Percentiles rank a stretch among this genome's conserved stretches.
These are phyloP conservation scores for Closterium sp. DNA, from an alignment of 139 green algal genomes.

Conservation along the genomic window DNA sequence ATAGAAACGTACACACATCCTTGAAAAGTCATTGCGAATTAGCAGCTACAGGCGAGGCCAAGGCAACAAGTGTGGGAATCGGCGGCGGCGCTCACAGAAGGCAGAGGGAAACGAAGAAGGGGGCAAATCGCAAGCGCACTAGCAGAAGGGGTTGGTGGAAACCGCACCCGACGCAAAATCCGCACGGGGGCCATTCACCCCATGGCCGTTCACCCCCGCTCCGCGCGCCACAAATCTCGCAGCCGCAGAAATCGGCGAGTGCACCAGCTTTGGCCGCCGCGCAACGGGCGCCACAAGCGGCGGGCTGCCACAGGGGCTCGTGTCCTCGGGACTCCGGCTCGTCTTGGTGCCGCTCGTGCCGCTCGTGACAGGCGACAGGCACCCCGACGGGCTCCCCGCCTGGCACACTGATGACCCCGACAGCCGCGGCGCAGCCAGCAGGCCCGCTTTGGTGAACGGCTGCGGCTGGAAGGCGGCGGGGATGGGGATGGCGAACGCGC, in stretches of 20 bases:
- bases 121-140: background rate
- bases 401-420: background rate
- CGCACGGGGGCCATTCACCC: background rate
- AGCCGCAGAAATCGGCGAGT: background rate
- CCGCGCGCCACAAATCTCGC: background rate
- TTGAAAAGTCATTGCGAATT: too few relatives aligned
- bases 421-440: background rate
- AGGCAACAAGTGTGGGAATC: background rate
- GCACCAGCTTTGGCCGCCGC: background rate
- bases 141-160: background rate
- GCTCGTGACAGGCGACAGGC: conserved; percentile 4
- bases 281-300: background rate
- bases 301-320: background rate
- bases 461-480: background rate
- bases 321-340: background rate
- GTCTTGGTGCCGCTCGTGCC: background rate
- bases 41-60: background rate
- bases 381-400: background rate
- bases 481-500: background rate
- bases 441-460: background rate
- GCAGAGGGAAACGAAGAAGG: background rate
- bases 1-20: too few relatives aligned
- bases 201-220: background rate
- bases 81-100: background rate
- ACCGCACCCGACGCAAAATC: background rate